Percentiles rank a stretch among this genome's conserved stretches.
phyloP scores from a whole-genome alignment of 306 rosid genomes.

The Malus sylvestris region DNA sequence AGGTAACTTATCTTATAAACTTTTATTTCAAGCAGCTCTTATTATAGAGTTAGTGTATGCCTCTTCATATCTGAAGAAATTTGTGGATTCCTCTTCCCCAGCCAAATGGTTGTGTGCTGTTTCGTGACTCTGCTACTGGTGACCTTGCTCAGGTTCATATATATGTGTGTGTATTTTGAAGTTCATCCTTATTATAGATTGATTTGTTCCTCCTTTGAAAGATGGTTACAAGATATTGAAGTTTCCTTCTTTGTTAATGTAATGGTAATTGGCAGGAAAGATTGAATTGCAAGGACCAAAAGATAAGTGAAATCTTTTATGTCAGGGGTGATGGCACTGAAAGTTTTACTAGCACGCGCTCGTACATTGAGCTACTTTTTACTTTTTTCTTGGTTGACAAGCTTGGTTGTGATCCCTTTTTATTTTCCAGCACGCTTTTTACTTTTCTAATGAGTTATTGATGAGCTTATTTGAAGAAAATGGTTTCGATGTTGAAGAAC shows the following conservation, averaged over 20 bases:
- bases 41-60: constrained; percentile 10
- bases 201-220: neutral
- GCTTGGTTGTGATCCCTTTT: constrained; percentile 9
- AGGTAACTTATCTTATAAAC: constrained; percentile 30
- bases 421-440: constrained; percentile 76
- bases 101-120: constrained; percentile 70
- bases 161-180: neutral
- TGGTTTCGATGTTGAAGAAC: constrained; percentile 63
- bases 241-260: neutral
- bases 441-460: constrained; percentile 81
- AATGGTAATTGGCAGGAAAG: constrained; percentile 54
- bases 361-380: constrained; percentile 10
- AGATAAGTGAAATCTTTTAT: constrained; percentile 78
- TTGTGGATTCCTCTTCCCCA: constrained; percentile 25
- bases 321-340: constrained; percentile 97
- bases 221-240: neutral
- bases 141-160: constrained; percentile 93
- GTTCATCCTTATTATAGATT: neutral
- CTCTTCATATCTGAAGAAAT: constrained; percentile 16
- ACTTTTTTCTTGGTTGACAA: constrained; percentile 10
- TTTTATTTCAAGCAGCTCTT: neutral
- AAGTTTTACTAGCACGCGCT: constrained; percentile 28
- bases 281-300: constrained; percentile 75
- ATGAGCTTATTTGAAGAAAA: constrained; percentile 68
- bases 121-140: constrained; percentile 89